These are phyloP conservation scores for Sinapis alba DNA, from an alignment of 441 rosid species.

Conservation along the genomic window DNA sequence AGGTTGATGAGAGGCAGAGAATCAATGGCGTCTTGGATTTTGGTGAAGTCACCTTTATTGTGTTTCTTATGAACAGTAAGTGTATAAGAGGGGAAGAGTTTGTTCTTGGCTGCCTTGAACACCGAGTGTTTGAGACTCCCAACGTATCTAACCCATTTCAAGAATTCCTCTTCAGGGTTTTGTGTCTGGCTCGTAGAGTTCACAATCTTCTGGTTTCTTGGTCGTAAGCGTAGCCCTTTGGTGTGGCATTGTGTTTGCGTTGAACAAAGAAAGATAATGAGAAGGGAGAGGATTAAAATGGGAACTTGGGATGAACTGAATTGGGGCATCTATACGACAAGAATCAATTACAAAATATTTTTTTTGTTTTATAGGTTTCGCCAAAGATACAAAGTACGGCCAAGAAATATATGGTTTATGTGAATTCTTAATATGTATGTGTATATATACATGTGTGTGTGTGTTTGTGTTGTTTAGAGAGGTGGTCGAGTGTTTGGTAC, in stretches of 20 bases:
- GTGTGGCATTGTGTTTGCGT: slow-evolving; percentile 40
- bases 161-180: slow-evolving; percentile 76
- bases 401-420: slow-evolving; percentile 27
- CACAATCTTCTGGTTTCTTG: slow-evolving; percentile 37
- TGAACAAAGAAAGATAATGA: slow-evolving; percentile 43
- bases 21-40: slow-evolving; percentile 91
- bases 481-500: slow-evolving; percentile 37
- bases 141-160: slow-evolving; percentile 92
- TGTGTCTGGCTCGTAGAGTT: slow-evolving; percentile 53
- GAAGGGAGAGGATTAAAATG: slow-evolving; percentile 21
- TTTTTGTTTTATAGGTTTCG: slow-evolving; percentile 22
- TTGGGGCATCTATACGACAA: slow-evolving; percentile 40
- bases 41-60: slow-evolving; percentile 74
- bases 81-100: slow-evolving; percentile 80
- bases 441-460: slow-evolving; percentile 5
- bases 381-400: slow-evolving; percentile 35
- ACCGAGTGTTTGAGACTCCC: slow-evolving; percentile 78
- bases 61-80: slow-evolving; percentile 65
- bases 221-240: slow-evolving; percentile 45
- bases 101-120: slow-evolving; percentile 82
- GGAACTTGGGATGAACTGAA: slow-evolving; percentile 24
- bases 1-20: slow-evolving; percentile 86
- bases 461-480: slow-evolving; percentile 22
- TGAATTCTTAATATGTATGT: slow-evolving; percentile 19
- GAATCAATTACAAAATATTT: slow-evolving; percentile 9